phyloP scores from a whole-genome alignment of 345 rosid species.

The Eucalyptus sideroxylon region DNA sequence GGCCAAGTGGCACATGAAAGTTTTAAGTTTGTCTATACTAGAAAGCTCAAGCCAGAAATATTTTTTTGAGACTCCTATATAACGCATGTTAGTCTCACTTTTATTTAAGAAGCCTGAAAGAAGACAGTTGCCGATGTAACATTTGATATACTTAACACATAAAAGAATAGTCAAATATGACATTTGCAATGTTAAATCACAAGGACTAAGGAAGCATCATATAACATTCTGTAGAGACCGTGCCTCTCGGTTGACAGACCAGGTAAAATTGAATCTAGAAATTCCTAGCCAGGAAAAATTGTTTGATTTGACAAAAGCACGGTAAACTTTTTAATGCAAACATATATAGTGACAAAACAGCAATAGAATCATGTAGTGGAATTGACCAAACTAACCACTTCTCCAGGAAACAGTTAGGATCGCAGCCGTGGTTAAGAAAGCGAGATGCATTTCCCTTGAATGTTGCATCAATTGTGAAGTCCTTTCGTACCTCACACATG shows the following conservation, averaged over 20 bases:
- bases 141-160: neutral
- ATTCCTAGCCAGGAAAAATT: neutral
- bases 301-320: neutral
- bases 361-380: neutral
- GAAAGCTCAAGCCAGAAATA: neutral
- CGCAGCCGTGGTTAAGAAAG: slow-evolving; percentile 87
- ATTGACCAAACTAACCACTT: slow-evolving; percentile 55
- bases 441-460: slow-evolving; percentile 92
- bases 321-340: neutral
- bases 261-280: neutral
- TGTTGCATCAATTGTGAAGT: slow-evolving; percentile 96
- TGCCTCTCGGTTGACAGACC: neutral
- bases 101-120: neutral
- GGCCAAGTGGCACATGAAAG: neutral
- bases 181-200: neutral
- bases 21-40: neutral
- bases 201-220: neutral
- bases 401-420: slow-evolving; percentile 78
- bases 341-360: neutral
- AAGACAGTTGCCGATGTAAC: neutral
- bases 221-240: neutral
- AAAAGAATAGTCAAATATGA: neutral
- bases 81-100: neutral
- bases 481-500: slow-evolving; percentile 95
- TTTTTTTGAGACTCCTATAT: neutral